phyloP scores from a whole-genome alignment of 768 basidiomycete species.

The Russula sp. region DNA sequence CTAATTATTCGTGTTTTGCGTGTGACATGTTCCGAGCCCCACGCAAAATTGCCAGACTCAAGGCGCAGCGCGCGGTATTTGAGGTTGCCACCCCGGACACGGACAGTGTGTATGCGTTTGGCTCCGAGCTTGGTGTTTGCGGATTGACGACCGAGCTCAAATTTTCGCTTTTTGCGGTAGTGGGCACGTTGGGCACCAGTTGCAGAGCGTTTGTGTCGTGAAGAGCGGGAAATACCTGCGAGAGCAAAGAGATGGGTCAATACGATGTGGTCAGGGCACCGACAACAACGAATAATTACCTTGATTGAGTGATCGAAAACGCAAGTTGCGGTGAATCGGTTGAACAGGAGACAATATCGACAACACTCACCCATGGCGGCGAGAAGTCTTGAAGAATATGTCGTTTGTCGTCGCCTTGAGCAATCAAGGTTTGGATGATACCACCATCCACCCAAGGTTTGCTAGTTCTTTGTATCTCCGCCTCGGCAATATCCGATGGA shows the following conservation, averaged over 20 bases:
- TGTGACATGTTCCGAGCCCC: slow-evolving; percentile 92
- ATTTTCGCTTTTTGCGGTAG: slow-evolving; percentile 99
- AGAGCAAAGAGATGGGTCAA: not conserved
- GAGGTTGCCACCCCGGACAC: slow-evolving; percentile 90
- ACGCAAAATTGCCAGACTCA: slow-evolving; percentile 96
- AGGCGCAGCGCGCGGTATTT: slow-evolving; percentile 97
- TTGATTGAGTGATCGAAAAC: not conserved
- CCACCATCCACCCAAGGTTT: slow-evolving; percentile 15
- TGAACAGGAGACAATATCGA: slow-evolving; percentile 12
- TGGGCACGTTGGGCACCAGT: slow-evolving; percentile 88
- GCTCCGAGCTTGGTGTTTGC: slow-evolving; percentile 95
- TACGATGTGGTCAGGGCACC: not conserved
- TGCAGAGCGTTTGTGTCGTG: slow-evolving; percentile 94
- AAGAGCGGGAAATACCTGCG: slow-evolving; percentile 92
- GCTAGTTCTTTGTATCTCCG: slow-evolving; percentile 5
- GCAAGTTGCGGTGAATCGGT: not conserved
- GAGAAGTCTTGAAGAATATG: slow-evolving; percentile 62
- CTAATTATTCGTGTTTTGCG: slow-evolving; percentile 93
- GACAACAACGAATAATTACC: not conserved
- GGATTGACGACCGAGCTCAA: slow-evolving; percentile 97
- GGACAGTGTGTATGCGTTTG: slow-evolving; percentile 93
- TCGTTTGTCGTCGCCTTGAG: slow-evolving; percentile 21
- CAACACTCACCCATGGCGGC: slow-evolving; percentile 66
- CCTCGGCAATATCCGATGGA: slow-evolving; percentile 3
- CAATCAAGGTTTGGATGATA: slow-evolving; percentile 23